phyloP scores from a whole-genome alignment of 2,329 filamentous ascomycete species.

The Curvularia verruculosa region DNA sequence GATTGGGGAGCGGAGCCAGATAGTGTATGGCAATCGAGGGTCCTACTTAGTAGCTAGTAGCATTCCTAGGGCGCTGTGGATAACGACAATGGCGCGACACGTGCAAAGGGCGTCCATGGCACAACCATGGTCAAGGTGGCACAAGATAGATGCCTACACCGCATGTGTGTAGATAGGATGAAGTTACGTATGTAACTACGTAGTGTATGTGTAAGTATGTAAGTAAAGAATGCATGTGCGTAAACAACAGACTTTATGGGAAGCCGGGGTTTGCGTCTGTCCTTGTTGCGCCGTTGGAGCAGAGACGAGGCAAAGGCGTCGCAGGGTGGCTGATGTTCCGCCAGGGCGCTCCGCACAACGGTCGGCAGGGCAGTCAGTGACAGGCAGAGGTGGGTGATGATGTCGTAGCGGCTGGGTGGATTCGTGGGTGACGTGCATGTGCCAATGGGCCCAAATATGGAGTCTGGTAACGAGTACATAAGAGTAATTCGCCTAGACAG shows the following conservation, averaged over 20 bases:
- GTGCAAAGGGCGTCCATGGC: slow-evolving; percentile 21
- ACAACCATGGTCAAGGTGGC: neutral
- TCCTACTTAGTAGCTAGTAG: neutral
- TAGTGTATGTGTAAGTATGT: too few relatives aligned
- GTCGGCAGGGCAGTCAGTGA: slow-evolving; percentile 9
- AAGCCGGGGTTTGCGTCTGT: neutral
- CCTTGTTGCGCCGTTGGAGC: neutral
- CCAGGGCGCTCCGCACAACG: slow-evolving; percentile 9
- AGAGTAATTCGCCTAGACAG: slow-evolving; percentile 38
- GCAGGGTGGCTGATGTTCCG: slow-evolving; percentile 1
- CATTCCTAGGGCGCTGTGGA: slow-evolving; percentile 13
- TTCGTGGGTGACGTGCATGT: slow-evolving; percentile 36
- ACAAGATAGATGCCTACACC: neutral
- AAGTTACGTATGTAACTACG: too few relatives aligned
- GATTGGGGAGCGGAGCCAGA: slow-evolving; percentile 36
- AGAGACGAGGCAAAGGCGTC: neutral
- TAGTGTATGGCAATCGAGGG: slow-evolving; percentile 22
- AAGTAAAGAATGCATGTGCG: neutral
- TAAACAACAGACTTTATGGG: neutral
- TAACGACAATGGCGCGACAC: slow-evolving; percentile 18
- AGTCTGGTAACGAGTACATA: slow-evolving; percentile 43
- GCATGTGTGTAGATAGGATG: too few relatives aligned
- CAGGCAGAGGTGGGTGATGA: slow-evolving; percentile 22
- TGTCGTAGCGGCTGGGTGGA: slow-evolving; percentile 19
- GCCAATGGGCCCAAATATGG: slow-evolving; percentile 26